Conservation (phyloP, 1,284 basidiomycete species). For the Fomitopsis betulina region DNA sequence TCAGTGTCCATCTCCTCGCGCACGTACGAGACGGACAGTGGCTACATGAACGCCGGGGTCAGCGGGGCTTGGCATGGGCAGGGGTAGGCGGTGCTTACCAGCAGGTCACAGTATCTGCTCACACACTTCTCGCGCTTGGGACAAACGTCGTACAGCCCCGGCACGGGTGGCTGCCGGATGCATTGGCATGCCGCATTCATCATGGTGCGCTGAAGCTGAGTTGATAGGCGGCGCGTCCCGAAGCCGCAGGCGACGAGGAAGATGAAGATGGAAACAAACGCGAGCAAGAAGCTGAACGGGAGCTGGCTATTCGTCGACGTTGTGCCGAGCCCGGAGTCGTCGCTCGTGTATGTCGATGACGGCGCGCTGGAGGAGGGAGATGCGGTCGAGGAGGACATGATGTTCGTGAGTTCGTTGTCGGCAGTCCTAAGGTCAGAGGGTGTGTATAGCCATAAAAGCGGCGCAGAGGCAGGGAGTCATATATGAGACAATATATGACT, state of each 20-base stretch:
- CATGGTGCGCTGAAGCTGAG: conserved; percentile 17
- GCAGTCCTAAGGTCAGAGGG: background rate
- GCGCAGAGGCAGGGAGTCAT: background rate
- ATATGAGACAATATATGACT: background rate
- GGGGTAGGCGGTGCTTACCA: conserved; percentile 11
- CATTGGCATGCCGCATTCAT: conserved; percentile 3
- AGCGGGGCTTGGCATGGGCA: background rate
- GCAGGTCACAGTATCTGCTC: conserved; percentile 13
- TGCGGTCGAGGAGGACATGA: background rate
- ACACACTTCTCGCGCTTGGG: background rate
- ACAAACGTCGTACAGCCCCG: conserved; percentile 19
- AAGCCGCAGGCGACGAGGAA: conserved; percentile 55
- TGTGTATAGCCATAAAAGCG: background rate
- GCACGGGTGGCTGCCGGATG: background rate
- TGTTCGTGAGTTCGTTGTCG: background rate
- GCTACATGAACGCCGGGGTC: conserved; percentile 7
- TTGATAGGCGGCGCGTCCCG: conserved; percentile 38
- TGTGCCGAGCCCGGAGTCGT: background rate
- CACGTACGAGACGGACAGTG: conserved; percentile 16
- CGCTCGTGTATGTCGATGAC: background rate
- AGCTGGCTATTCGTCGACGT: conserved; percentile 18
- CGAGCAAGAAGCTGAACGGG: conserved; percentile 56
- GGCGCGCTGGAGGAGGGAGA: background rate
- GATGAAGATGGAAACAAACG: conserved; percentile 53
- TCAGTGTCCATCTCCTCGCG: conserved; percentile 6